Evolutionary conservation across 495 filamentous ascomycete genomes (phyloP), one percentile per base, ranked within the genome.

Genomic region (Physcia stellaris): DNA sequence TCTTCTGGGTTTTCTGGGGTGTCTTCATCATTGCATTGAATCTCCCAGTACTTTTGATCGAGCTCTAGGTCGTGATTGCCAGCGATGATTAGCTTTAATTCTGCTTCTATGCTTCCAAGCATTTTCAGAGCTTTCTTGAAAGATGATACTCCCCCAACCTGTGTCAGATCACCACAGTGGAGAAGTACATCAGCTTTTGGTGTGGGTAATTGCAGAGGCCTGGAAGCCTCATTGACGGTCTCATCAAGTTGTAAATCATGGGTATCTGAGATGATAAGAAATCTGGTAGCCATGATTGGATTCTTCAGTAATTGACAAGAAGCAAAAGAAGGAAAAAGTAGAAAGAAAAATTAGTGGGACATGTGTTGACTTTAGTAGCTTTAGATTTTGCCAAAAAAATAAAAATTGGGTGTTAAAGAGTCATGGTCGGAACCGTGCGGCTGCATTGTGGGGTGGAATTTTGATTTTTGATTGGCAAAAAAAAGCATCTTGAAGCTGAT

Each of bases 61-160:
- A 86, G 70, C 0, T 72, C 69, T 40, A 79, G 66, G 51, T 87
- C 83, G 56, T 86, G 83, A 54, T 86, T 86, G 0, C 83, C 83
- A 3, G 83, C 73, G 29, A 90, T 85, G 31, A 86, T 71, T 19
- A 90, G 57, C 43, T 86, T 90, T 3, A 85, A 56, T 15, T 78
- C 70, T 0, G 81, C 80, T 4, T 71, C 48, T 37, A 77, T 68
- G 0, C 37, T 46, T 12, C 52, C 50, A 11, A 90, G 60, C 50
- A 81, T 66, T 2, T 58, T 37, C 16, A 86, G 47, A 6, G 64
- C 59, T 5, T 47, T 40, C 11, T 61, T 52, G 48, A 77, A 76
- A 46, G 83, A 72, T 28, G 51, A 34, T 2, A 68, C 32, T 11
- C 66, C 64, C 2, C 80, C 80, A 36, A 70, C 54, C 39, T 69